phyloP scores from a whole-genome alignment of 139 green algal genomes.

The Limnomonas spitsbergensis region DNA sequence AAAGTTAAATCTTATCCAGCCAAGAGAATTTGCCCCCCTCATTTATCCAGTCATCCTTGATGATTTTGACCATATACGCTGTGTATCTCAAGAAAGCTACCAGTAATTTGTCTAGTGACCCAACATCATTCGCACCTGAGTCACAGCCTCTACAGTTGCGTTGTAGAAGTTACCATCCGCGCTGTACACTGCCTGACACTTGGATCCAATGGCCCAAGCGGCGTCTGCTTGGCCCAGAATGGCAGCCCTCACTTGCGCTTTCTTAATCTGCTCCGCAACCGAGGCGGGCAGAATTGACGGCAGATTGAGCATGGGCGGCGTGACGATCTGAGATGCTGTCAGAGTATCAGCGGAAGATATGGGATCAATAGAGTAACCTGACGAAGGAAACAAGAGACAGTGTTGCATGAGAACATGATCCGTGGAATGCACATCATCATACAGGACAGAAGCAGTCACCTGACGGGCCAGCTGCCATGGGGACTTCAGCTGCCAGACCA shows the following conservation, averaged over 20 bases:
- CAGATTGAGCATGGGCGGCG: conserved; percentile 34
- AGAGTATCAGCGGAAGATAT: conserved; percentile 11
- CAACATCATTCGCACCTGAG: background rate
- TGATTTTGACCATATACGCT: too few species aligned
- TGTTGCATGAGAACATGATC: too few species aligned
- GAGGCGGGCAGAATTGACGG: conserved; percentile 56
- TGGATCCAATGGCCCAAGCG: conserved; percentile 72
- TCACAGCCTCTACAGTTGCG: conserved; percentile 44
- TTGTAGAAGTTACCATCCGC: conserved; percentile 54
- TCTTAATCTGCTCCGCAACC: conserved; percentile 73
- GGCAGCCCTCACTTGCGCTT: conserved; percentile 63
- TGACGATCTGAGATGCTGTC: conserved; percentile 24
- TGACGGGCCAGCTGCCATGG: too few species aligned
- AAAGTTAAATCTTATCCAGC: too few species aligned
- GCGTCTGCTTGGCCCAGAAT: conserved; percentile 62
- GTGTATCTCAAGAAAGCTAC: too few species aligned
- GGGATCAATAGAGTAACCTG: conserved; percentile 4
- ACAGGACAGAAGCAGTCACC: too few species aligned
- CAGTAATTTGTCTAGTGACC: too few species aligned
- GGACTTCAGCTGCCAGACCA: too few species aligned
- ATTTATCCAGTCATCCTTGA: too few species aligned
- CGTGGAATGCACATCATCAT: too few species aligned
- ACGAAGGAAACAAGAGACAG: too few species aligned
- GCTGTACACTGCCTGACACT: conserved; percentile 62
- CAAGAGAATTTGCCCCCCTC: too few species aligned